These are phyloP conservation scores for Torulaspora pretoriensis DNA, from an alignment of 1,139 yeast species.

Conservation along the genomic window DNA sequence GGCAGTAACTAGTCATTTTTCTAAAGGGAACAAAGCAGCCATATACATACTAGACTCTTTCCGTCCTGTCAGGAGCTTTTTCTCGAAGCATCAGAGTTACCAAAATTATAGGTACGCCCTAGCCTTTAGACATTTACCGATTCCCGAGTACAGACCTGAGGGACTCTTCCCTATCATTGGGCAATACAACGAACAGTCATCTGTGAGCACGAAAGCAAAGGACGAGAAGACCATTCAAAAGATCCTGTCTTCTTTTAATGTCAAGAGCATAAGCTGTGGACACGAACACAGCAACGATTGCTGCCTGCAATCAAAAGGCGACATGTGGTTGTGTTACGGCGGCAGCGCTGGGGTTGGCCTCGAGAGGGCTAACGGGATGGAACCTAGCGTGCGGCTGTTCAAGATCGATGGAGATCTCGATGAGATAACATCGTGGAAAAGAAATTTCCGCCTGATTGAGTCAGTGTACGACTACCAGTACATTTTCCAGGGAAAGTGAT, in stretches of 20 bases:
- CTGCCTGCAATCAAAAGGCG: conserved; percentile 37
- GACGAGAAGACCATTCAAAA: conserved; percentile 28
- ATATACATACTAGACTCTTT: conserved; percentile 18
- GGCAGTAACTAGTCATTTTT: conserved; percentile 4
- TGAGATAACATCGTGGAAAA: conserved; percentile 49
- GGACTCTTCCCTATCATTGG: conserved; percentile 50
- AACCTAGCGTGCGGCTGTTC: conserved; percentile 46
- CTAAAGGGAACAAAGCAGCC: conserved; percentile 3
- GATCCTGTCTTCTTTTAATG: conserved; percentile 20
- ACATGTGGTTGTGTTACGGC: conserved; percentile 53
- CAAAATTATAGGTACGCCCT: conserved; percentile 25
- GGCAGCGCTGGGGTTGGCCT: conserved; percentile 55
- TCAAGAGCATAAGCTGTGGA: conserved; percentile 47
- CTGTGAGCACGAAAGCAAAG: conserved; percentile 25
- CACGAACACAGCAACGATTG: conserved; percentile 57
- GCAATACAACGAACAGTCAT: conserved; percentile 45
- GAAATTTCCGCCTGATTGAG: conserved; percentile 40
- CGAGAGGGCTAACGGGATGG: conserved; percentile 36
- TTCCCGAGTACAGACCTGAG: conserved; percentile 49
- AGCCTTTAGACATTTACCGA: conserved; percentile 49
- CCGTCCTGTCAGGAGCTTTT: conserved; percentile 7
- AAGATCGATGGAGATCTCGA: conserved; percentile 41
- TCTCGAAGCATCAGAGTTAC: not conserved
- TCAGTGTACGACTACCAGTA: conserved; percentile 35
- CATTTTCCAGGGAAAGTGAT: conserved; percentile 15